These are phyloP conservation scores for Sporothrix variecibatus DNA, from an alignment of 2,329 filamentous ascomycete genomes.

Conservation along the genomic window DNA sequence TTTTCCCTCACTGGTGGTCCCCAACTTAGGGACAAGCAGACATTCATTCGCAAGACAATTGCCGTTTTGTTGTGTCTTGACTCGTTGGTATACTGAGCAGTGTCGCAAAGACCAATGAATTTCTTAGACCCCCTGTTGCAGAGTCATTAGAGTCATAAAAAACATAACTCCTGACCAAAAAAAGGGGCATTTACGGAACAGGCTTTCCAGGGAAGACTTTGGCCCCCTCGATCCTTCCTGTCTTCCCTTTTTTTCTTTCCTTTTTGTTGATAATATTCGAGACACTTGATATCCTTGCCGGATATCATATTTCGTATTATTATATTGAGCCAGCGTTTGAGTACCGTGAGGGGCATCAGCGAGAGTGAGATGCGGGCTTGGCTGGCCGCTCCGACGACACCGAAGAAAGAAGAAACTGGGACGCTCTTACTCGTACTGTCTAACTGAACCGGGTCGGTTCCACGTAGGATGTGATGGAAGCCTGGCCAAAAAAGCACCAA, in stretches of 20 bases:
- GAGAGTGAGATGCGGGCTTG: not conserved
- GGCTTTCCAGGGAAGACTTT: not conserved
- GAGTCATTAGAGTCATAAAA: not conserved
- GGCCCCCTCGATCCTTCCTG: not conserved
- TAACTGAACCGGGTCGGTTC: not conserved
- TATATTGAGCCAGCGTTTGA: no score
- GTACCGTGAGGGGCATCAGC: not conserved
- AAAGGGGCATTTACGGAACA: slow-evolving; percentile 2
- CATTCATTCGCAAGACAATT: not conserved
- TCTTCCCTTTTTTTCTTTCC: not conserved
- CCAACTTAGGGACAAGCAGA: no score
- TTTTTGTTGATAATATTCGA: not conserved
- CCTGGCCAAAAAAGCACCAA: not conserved
- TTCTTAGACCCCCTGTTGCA: not conserved
- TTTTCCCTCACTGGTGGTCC: not conserved
- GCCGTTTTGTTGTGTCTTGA: not conserved
- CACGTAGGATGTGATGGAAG: not conserved
- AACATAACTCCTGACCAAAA: slow-evolving; percentile 9
- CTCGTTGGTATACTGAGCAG: not conserved
- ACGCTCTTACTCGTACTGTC: not conserved
- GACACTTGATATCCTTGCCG: not conserved
- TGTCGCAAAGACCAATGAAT: not conserved
- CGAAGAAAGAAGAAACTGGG: not conserved
- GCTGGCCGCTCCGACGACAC: not conserved
- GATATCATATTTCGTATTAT: not conserved